Evolutionary conservation across 768 basidiomycete genomes (phyloP).

Genomic region (Leccinellum luteum): DNA sequence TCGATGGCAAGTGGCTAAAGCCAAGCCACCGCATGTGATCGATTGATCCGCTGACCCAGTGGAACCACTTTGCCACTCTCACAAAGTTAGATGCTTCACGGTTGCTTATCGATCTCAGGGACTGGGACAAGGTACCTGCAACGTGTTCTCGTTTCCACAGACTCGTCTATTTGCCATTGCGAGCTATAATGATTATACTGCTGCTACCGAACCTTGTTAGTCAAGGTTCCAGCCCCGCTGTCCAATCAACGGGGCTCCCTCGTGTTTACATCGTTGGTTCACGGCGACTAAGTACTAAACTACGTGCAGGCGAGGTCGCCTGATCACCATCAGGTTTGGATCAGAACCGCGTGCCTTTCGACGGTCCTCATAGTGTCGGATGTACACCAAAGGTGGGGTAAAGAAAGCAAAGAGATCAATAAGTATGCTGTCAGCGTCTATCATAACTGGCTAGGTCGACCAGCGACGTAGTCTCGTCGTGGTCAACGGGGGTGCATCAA

Average conservation of each 20-base stretch:
- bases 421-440: conserved; percentile 20
- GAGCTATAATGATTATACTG: conserved; percentile 12
- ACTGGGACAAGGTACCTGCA: conserved; percentile 2
- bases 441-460: conserved; percentile 20
- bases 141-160: conserved; percentile 17
- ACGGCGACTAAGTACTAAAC: conserved; percentile 20
- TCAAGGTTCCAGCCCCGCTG: conserved; percentile 24
- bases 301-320: conserved; percentile 15
- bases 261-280: conserved; percentile 29
- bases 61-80: conserved; percentile 1
- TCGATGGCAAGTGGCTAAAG: conserved; percentile 38
- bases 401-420: conserved; percentile 13
- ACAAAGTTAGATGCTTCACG: not conserved
- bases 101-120: conserved; percentile 10
- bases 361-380: conserved; percentile 10
- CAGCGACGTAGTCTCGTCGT: conserved; percentile 18
- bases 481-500: not conserved
- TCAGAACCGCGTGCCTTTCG: conserved; percentile 1
- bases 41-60: conserved; percentile 11
- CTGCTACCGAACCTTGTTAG: conserved; percentile 20
- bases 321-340: conserved; percentile 13
- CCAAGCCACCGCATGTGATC: conserved; percentile 10
- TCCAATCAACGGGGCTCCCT: conserved; percentile 20
- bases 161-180: conserved; percentile 11
- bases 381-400: conserved; percentile 7